phyloP scores from a whole-genome alignment of 345 rosid genomes.

The Gossypium longicalyx region DNA sequence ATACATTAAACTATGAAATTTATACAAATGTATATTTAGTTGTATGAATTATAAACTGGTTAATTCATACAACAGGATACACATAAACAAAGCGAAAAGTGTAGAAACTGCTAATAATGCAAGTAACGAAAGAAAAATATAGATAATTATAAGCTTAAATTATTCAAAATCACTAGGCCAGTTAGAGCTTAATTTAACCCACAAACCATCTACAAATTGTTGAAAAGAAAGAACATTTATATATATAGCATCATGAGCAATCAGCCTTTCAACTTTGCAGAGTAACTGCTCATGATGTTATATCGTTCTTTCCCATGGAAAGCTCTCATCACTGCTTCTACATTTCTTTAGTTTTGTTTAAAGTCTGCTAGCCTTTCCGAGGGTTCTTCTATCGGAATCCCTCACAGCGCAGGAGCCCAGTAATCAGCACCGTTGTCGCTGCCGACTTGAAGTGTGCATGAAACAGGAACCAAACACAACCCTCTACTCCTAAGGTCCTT shows the following conservation, averaged over 20 bases:
- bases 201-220: not conserved
- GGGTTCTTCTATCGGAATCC: slow-evolving; percentile 40
- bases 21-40: too few species aligned
- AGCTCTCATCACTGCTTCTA: not conserved
- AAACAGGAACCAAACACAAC: slow-evolving; percentile 85
- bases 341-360: not conserved
- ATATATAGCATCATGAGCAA: slow-evolving; percentile 99
- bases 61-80: not conserved
- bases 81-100: not conserved
- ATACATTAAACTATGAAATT: too few species aligned
- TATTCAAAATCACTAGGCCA: not conserved
- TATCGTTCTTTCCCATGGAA: slow-evolving; percentile 37
- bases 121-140: not conserved
- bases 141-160: not conserved
- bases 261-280: slow-evolving; percentile 83
- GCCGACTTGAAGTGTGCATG: slow-evolving; percentile 80
- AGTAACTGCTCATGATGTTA: slow-evolving; percentile 98
- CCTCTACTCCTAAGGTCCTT: slow-evolving; percentile 89
- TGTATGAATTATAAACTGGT: not conserved
- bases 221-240: slow-evolving; percentile 23
- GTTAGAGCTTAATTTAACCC: not conserved
- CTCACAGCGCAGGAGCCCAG: slow-evolving; percentile 77
- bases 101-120: not conserved
- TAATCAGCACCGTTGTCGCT: slow-evolving; percentile 86
- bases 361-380: not conserved